These are phyloP conservation scores for Eustoma russellianum DNA, from an alignment of 257 asterid genomes.

Conservation along the genomic window DNA sequence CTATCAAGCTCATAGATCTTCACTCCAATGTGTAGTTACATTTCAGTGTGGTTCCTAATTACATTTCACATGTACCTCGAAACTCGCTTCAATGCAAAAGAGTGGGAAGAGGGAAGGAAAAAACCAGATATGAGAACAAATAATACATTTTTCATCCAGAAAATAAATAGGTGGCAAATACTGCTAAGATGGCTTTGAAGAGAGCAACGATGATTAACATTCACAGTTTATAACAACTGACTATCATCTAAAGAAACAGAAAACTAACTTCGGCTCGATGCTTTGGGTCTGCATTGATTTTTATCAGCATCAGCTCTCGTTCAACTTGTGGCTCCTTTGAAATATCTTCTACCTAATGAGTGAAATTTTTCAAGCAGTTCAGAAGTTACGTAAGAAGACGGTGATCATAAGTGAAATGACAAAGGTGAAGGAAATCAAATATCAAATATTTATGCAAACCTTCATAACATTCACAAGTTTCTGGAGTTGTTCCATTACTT, in stretches of 20 bases:
- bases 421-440: slow-evolving; percentile 2
- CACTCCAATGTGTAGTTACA: too few relatives aligned
- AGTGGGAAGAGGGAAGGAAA: too few relatives aligned
- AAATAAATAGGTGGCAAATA: too few relatives aligned
- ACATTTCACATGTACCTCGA: too few relatives aligned
- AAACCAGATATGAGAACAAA: too few relatives aligned
- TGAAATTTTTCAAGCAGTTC: slow-evolving; percentile 10
- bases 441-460: slow-evolving; percentile 29
- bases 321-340: slow-evolving; percentile 96
- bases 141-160: too few relatives aligned
- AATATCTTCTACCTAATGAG: slow-evolving; percentile 71
- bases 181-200: slow-evolving; percentile 1
- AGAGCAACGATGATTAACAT: not conserved
- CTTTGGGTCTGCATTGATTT: slow-evolving; percentile 74
- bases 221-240: not conserved
- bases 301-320: slow-evolving; percentile 91
- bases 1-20: too few relatives aligned
- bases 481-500: slow-evolving; percentile 88
- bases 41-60: too few relatives aligned
- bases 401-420: not conserved
- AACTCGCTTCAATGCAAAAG: too few relatives aligned
- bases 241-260: slow-evolving; percentile 8
- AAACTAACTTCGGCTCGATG: slow-evolving; percentile 61
- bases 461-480: slow-evolving; percentile 85
- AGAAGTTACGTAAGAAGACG: not conserved